Base-by-base conservation (phyloP, 2,329 filamentous ascomycete genomes). In the Clonostachys sp. region DNA sequence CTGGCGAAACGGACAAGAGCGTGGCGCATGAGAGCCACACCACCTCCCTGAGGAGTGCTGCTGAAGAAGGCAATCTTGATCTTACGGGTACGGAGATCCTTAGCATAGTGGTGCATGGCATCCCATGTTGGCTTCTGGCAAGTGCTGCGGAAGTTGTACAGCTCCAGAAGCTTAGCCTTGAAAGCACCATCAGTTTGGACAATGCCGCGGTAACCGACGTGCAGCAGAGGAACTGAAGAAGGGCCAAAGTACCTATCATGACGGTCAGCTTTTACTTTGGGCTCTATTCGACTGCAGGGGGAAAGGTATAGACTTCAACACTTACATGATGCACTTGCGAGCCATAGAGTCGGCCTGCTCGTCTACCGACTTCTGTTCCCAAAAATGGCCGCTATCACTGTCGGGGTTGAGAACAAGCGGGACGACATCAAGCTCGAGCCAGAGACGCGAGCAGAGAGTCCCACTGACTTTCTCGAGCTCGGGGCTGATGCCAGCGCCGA, bases 311-410 rank as follows among this genome's bases (percentile, higher is more conserved):
- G 13, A 8, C 20, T 42, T 16, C 41, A 17, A 20, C 24, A 67
- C 78, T 65, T 66, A 87, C 84, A 84, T 79, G 51, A 91, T 77
- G 61, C 86, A 89, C 70, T 91, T 91, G 51, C 89, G 77, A 2
- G 84, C 85, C 79, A 91, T 87, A 1, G 85, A 87, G 60, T 92
- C 89, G 2, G 89, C 87, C 62, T 91, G 84, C 61, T 94, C 89
- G 56, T 91, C 89, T 5, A 91, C 75, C n/a, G 75, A 69, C 59
- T 82, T 81, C 34, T 68, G 63, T 42, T 75, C 70, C 73, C 77
- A 80, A 51, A 75, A 72, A 43, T 63, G 64, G 55, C 70, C 68
- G 51, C 64, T 58, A 40, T 72, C 67, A 12, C 73, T 64, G 46
- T 74, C 72, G 6, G 73, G 71, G 10, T 67, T 70, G 51, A 90